Conservation (phyloP, 139 green algal species). For the Coelastrella sp. region DNA sequence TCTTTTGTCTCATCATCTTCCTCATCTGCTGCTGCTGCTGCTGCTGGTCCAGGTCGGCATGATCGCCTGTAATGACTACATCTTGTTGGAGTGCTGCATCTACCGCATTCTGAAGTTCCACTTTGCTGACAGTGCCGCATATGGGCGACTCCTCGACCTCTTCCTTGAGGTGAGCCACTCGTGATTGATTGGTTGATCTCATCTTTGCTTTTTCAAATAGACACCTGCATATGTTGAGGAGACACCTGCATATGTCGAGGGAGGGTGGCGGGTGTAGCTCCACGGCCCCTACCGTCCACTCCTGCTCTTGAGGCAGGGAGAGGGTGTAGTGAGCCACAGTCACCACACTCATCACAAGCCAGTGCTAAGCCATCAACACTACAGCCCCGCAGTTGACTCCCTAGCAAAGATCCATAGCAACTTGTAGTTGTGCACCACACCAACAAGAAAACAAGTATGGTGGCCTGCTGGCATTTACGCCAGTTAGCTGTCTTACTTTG, state of each 20-base stretch:
- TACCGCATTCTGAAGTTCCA: slow-evolving; percentile 92
- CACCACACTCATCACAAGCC: too few relatives aligned
- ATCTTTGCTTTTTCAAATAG: not conserved
- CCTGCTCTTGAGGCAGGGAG: too few relatives aligned
- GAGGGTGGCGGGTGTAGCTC: not conserved
- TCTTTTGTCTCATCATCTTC: not conserved
- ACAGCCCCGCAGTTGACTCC: too few relatives aligned
- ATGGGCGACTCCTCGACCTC: slow-evolving; percentile 90
- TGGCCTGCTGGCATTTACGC: too few relatives aligned
- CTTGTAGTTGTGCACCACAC: too few relatives aligned
- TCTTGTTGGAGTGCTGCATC: slow-evolving; percentile 96
- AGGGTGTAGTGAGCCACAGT: too few relatives aligned
- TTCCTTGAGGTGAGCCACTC: slow-evolving; percentile 89
- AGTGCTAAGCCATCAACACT: too few relatives aligned
- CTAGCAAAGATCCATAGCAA: too few relatives aligned
- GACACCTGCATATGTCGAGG: not conserved
- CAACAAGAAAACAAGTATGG: too few relatives aligned
- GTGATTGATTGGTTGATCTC: too few relatives aligned
- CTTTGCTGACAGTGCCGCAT: slow-evolving; percentile 69
- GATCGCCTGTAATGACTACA: slow-evolving; percentile 98
- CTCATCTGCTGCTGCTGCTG: not conserved
- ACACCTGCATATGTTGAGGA: not conserved
- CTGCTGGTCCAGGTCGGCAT: slow-evolving; percentile 83
- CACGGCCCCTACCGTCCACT: too few relatives aligned
- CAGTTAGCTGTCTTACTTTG: too few relatives aligned